Base-by-base conservation (phyloP, 345 rosid genomes). In the Geranium rotundifolium region DNA sequence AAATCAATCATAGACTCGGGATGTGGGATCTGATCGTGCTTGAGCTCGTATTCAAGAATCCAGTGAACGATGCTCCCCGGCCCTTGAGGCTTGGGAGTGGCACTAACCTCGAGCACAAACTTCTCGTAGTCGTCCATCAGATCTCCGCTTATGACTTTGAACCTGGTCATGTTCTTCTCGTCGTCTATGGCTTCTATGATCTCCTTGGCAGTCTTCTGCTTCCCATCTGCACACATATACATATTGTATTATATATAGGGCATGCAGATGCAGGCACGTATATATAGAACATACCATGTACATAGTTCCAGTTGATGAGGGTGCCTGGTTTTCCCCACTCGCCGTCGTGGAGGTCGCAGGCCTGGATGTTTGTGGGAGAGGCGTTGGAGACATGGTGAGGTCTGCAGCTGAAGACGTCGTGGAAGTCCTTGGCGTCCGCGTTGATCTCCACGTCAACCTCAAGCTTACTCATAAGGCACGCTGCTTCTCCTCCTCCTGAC, bases 351-450 rank as follows among this genome's bases (percentile, higher is more conserved):
- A 78, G 37, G 1, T 77, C 75, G 23, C 62, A 55, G 1, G 60
- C 73, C 8, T 74, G 76, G 4, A 82, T 16, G 23, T 75, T 73
- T 1, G 20, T 58, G 13, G 76, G 71, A 57, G 59, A 29, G 23
- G 70, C 41, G 46, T 49, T 73, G 8, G 74, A 29, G 4, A 79
- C 49, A 59, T 77, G 85, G 67, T 82, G 82, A 14, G 80, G 79
- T 59, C 80, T 73, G 73, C 75, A 34, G 54, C 80, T 70, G 59
- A 77, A 69, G 6, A 82, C 70, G 0, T 79, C 75, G 56, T 79
- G 86, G 64, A 79, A 79, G 41, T 19, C 27, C 14, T 57, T 46
- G 1, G 83, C 81, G 0, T 77, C 54, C 50, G 77, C 72, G 19
- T 69, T 72, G 61, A 77, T 67, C 67, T 69, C 79, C 1, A 77